These are phyloP conservation scores for Phyllostachys edulis DNA, from an alignment of 176 grass and related monocot genomes.

Conservation along the genomic window DNA sequence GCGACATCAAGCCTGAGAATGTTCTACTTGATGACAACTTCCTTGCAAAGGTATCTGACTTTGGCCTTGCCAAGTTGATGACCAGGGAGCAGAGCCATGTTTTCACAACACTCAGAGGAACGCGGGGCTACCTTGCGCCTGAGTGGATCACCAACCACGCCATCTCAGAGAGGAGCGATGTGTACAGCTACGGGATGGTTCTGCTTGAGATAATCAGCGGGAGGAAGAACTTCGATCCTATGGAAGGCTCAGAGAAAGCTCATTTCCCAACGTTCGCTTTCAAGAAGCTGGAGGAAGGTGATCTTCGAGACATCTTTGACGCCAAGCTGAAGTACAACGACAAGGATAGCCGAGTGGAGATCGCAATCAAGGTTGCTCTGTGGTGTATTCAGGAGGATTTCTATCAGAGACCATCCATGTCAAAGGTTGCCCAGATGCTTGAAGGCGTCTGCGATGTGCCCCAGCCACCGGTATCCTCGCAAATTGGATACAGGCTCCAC, in stretches of 20 bases:
- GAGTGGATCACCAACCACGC: slow-evolving; percentile 92
- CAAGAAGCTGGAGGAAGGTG: slow-evolving; percentile 80
- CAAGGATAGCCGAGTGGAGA: slow-evolving; percentile 61
- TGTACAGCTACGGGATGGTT: slow-evolving; percentile 96
- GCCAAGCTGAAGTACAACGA: slow-evolving; percentile 46
- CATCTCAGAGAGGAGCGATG: slow-evolving; percentile 94
- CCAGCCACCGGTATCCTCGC: slow-evolving; percentile 55
- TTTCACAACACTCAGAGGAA: slow-evolving; percentile 87
- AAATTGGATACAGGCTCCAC: slow-evolving; percentile 68
- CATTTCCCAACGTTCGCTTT: slow-evolving; percentile 87
- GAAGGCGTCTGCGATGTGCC: slow-evolving; percentile 82
- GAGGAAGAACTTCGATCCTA: slow-evolving; percentile 80
- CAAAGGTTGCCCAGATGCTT: slow-evolving; percentile 86
- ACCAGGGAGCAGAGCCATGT: slow-evolving; percentile 97
- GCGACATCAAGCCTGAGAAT: slow-evolving; percentile 98
- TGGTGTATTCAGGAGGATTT: slow-evolving; percentile 99
- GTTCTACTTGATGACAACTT: slow-evolving; percentile 87
- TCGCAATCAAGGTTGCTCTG: slow-evolving; percentile 71
- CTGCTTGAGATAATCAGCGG: slow-evolving; percentile 87
- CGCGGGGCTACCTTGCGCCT: slow-evolving; percentile 81
- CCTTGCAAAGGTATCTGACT: slow-evolving; percentile 87
- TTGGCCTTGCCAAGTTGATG: slow-evolving; percentile 98
- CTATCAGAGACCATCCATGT: slow-evolving; percentile 72
- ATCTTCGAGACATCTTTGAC: slow-evolving; percentile 58
- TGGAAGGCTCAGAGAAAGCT: slow-evolving; percentile 67